Evolutionary conservation across 2,329 filamentous ascomycete genomes (phyloP).

Genomic region (Fusarium hainanense): DNA sequence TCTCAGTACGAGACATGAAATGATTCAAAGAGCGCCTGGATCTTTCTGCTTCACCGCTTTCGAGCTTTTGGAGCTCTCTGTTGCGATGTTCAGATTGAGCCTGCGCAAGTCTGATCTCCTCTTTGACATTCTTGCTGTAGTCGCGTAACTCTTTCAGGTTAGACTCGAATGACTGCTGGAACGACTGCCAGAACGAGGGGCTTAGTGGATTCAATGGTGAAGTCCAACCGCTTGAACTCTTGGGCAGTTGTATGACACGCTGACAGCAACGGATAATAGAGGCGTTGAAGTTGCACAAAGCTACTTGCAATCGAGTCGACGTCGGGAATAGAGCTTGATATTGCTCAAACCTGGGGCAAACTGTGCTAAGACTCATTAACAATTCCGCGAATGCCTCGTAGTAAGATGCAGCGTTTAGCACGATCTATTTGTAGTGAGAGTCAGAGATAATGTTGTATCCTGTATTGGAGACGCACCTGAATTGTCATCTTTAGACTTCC

Average conservation of each 20-base stretch:
- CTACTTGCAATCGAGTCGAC: conserved; percentile 49
- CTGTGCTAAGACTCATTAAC: conserved; percentile 50
- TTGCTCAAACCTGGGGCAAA: conserved; percentile 52
- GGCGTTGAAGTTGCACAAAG: conserved; percentile 51
- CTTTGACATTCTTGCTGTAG: conserved; percentile 37
- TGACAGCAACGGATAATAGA: conserved; percentile 52
- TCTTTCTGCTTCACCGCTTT: fast-evolving
- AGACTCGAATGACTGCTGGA: conserved; percentile 47
- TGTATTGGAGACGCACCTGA: fast-evolving
- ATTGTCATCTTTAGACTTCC: conserved; percentile 53
- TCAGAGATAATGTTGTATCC: neutral
- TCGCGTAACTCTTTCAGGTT: conserved; percentile 38
- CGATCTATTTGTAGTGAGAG: conserved; percentile 39
- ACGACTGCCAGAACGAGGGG: conserved; percentile 33
- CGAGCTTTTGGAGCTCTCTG: conserved; percentile 29
- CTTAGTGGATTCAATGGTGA: neutral
- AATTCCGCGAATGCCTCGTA: conserved; percentile 53
- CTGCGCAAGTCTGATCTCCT: conserved; percentile 43
- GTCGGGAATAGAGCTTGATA: conserved; percentile 52
- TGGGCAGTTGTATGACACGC: conserved; percentile 21
- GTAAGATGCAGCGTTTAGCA: conserved; percentile 52
- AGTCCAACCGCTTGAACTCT: conserved; percentile 23
- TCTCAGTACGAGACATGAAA: neutral
- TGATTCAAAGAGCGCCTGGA: fast-evolving
- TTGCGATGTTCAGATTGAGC: conserved; percentile 40